Evolutionary conservation across 495 filamentous ascomycete genomes (phyloP).

Genomic region (Talaromyces stipitatus): DNA sequence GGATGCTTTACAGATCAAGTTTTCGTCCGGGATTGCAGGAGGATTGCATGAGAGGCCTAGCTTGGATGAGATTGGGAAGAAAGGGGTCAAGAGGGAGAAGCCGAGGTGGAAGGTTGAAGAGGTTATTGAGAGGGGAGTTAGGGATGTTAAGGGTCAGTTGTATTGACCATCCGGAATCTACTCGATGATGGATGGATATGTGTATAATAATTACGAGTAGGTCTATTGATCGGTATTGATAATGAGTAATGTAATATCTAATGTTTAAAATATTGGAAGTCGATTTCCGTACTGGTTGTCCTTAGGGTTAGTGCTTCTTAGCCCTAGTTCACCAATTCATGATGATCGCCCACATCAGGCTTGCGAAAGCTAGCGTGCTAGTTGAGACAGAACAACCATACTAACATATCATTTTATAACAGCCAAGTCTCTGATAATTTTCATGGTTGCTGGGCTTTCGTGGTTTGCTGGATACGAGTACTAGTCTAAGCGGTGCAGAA

Average conservation of each 20-base stretch:
- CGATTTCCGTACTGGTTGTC: no score
- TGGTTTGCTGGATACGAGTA: no score
- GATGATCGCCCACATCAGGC: no score
- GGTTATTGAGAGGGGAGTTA: slow-evolving; percentile 4
- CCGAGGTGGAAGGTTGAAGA: slow-evolving; percentile 3
- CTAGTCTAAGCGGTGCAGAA: no score
- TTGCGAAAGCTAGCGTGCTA: no score
- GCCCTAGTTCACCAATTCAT: neutral
- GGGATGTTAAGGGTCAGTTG: neutral
- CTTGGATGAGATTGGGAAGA: neutral
- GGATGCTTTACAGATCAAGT: slow-evolving; percentile 76
- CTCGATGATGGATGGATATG: neutral
- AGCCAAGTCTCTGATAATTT: no score
- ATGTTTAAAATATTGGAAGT: no score
- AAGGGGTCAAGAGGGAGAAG: neutral
- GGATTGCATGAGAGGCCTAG: slow-evolving; percentile 36
- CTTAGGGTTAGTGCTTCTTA: no score
- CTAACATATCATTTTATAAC: no score
- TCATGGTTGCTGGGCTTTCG: no score
- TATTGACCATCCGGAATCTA: neutral
- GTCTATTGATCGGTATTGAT: neutral
- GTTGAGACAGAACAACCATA: no score
- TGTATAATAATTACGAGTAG: neutral
- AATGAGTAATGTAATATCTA: neutral
- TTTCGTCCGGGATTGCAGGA: slow-evolving; percentile 77